Evolutionary conservation across 257 asterid genomes (phyloP), one percentile per base, ranked within the genome.

Genomic region (Salvia rosmarinus): DNA sequence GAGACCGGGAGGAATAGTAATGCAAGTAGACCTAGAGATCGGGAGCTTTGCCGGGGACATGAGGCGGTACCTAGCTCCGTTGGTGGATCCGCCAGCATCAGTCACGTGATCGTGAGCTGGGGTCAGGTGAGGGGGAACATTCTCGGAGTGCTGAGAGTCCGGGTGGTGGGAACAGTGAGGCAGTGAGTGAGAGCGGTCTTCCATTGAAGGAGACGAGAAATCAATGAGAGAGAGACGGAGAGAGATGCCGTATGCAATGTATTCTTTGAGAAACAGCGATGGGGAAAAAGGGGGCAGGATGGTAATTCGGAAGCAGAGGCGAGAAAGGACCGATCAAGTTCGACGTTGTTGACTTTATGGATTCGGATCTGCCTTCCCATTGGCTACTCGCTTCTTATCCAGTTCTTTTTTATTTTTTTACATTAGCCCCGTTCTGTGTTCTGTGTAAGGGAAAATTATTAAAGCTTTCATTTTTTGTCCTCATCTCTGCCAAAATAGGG

Each of bases 21-120:
- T 84, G 75, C 90, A 85, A 63, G 96, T 67, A 0, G 99, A 85
- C 88, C 98, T 87, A 65, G 95, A 85, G 89, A 94, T 94, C 90
- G 98, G 98, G 79, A 94, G 99, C 92, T 94, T 88, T 11, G 96
- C 95, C 72, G 98, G 99, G 34, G 97, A 91, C 96, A 89, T 81
- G 49, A 95, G 96, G 71, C 90, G 87, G 81, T 89, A 95, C 76
- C 79, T 83, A 68, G 98, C 99, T 44, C 92, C 89, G 74, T 67
- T 74, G 72, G 20, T 61, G 63, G 89, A 84, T 84, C 88, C 87
- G 70, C 74, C 82, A 67, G 13, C 59, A 21, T 85, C 82, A 6
- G 82, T 1, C 42, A 39, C 70, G 79, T 78, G 83, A 72, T 47
- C 78, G 4, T 67, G 59, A 56, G 77, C 47, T 4, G 75, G 46